These are phyloP conservation scores for Agaricus bisporus DNA, from an alignment of 768 basidiomycete species.

Conservation along the genomic window DNA sequence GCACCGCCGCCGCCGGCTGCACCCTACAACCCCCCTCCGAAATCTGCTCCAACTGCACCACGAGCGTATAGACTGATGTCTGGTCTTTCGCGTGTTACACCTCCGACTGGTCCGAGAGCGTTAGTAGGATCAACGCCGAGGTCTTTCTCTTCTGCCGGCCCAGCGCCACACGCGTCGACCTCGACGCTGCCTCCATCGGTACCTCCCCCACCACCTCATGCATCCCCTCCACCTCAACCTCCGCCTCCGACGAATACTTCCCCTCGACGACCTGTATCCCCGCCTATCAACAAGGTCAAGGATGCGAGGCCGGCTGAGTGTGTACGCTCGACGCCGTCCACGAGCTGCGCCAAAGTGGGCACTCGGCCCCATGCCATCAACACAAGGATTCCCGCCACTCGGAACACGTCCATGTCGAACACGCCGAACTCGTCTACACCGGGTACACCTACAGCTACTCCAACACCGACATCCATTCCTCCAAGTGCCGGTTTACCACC, in stretches of 20 bases:
- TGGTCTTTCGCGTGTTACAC: not conserved
- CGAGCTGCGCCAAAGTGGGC: not conserved
- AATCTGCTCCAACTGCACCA: not conserved
- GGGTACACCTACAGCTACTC: not conserved
- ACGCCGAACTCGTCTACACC: constrained; percentile 4
- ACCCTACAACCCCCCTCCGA: not conserved
- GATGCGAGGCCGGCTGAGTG: no score
- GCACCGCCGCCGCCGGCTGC: not conserved
- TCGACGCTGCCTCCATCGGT: not conserved
- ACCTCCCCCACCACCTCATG: constrained; percentile 1
- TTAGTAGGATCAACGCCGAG: not conserved
- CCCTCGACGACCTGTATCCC: not conserved
- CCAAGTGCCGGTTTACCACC: not conserved
- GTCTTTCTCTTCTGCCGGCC: not conserved
- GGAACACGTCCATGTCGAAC: not conserved
- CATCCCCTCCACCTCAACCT: constrained; percentile 6
- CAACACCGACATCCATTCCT: not conserved
- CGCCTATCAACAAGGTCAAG: no score
- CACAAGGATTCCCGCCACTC: not conserved
- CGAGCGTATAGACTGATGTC: not conserved
- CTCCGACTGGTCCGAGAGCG: not conserved
- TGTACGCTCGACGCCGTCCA: no score
- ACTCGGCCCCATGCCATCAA: not conserved
- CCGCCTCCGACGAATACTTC: not conserved
- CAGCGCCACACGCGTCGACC: not conserved